Percentiles rank a stretch among this genome's conserved stretches.
These are phyloP conservation scores for Aureobasidium uvarum DNA, from an alignment of 2,329 filamentous ascomycete genomes.

Conservation along the genomic window DNA sequence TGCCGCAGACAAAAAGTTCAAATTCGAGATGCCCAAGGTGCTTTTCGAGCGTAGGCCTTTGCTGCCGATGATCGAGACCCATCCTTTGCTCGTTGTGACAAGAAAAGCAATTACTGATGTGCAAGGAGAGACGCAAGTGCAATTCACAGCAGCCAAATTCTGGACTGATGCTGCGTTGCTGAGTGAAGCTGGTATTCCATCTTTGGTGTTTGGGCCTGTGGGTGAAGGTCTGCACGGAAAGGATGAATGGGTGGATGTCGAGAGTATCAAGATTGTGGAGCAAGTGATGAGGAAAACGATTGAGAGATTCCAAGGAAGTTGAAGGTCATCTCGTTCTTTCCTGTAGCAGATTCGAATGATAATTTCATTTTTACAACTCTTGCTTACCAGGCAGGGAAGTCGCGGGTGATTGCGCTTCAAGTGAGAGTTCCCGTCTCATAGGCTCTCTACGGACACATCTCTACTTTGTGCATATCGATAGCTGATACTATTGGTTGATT, in stretches of 20 bases:
- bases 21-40: not conserved
- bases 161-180: conserved; percentile 14
- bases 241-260: conserved; percentile 18
- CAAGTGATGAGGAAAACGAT: not conserved
- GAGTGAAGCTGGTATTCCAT: conserved; percentile 13
- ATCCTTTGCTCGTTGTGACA: not conserved
- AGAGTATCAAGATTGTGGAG: conserved; percentile 6
- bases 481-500: no score
- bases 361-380: not conserved
- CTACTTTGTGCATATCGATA: no score
- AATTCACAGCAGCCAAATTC: conserved; percentile 1
- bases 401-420: not conserved
- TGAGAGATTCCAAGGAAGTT: not conserved
- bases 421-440: not conserved
- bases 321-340: not conserved
- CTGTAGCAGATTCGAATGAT: not conserved
- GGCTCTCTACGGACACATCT: not conserved
- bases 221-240: conserved; percentile 5
- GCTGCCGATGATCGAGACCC: not conserved
- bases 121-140: not conserved
- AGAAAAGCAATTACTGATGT: not conserved
- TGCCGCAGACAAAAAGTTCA: not conserved
- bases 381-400: not conserved
- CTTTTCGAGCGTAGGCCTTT: conserved; percentile 4
- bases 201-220: conserved; percentile 1